Base-by-base conservation (phyloP, 352 stramenopile genomes). In the Thraustotheca clavata region DNA sequence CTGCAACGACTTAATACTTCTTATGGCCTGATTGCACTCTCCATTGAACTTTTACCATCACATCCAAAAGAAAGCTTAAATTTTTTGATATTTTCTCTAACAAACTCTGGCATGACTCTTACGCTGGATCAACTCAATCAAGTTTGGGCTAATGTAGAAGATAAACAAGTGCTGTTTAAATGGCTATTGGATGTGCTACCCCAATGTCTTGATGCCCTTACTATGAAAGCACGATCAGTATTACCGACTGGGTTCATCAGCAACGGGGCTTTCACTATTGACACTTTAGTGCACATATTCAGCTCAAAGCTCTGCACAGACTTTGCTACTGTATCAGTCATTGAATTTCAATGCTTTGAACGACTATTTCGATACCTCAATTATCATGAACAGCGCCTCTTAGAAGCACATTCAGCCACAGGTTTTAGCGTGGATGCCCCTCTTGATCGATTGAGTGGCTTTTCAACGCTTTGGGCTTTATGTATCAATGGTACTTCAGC, bases 51-150 rank as follows among this genome's bases (percentile, higher is more conserved):
- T 7, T 14, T 54, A 3, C 34, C 34, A 2, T 36, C 14, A 4
- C 41, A 16, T 35, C 26, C 36, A 22, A 50, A 8, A 29, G 43
- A 46, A 43, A 50, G 82, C 1, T 67, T 94, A n/a, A 66, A 67
- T 20, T 94, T 92, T 70, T 75, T 94, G 20, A 73, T 73, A 8
- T 94, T 88, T 60, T 70, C 92, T 16, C 71, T 89, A 27, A 94
- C 78, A 1, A 80, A 82, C 24, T 88, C 80, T 1, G 78, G 88
- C 41, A 62, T 94, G 24, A 79, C 85, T 49, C 54, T 94, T 46
- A 69, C 80, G 52, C 87, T 79, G 34, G 67, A 76, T n/a, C 65
- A 83, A 43, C 70, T 91, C 4, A 72, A 76, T 26, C 69, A 89
- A 76, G 41, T 89, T 90, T 40, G 73, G 18, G 81, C 59, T 35